phyloP scores from a whole-genome alignment of 371 early-diverging fungal genomes.

The Mortierella sp. region DNA sequence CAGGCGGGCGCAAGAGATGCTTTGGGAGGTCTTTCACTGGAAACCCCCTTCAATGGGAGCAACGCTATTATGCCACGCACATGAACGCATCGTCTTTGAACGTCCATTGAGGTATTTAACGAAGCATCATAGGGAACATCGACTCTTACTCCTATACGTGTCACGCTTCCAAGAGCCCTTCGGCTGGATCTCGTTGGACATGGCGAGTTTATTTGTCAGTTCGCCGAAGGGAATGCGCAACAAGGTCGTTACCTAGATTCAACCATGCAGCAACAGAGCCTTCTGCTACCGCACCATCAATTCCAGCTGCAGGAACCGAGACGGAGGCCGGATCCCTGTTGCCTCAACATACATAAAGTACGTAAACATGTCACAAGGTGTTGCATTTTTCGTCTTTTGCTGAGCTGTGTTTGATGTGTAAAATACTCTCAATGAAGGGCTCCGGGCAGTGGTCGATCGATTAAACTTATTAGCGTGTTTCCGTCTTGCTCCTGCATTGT shows the following conservation, averaged over 20 bases:
- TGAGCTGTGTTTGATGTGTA: slow-evolving; percentile 18
- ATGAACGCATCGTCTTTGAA: slow-evolving; percentile 31
- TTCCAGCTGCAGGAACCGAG: slow-evolving; percentile 6
- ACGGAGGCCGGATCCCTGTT: not conserved
- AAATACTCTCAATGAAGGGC: no score
- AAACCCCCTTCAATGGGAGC: no score
- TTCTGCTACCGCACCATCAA: slow-evolving; percentile 16
- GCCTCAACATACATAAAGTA: slow-evolving; percentile 34
- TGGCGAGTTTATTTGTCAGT: slow-evolving; percentile 51
- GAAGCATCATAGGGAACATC: slow-evolving; percentile 36
- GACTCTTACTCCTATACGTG: slow-evolving; percentile 28
- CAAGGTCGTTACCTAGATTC: not conserved
- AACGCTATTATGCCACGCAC: not conserved
- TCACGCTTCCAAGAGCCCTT: slow-evolving; percentile 40
- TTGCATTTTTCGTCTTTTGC: slow-evolving; percentile 27
- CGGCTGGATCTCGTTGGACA: slow-evolving; percentile 47
- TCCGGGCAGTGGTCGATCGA: no score
- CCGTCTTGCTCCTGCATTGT: no score
- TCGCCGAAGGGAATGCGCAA: slow-evolving; percentile 37
- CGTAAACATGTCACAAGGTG: slow-evolving; percentile 37
- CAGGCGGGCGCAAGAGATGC: not conserved
- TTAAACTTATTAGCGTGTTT: no score
- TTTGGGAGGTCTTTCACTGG: no score
- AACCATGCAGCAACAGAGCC: not conserved
- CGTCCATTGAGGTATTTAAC: slow-evolving; percentile 43